Conservation (phyloP, 2,329 filamentous ascomycete genomes). For the Aspergillus versicolor region DNA sequence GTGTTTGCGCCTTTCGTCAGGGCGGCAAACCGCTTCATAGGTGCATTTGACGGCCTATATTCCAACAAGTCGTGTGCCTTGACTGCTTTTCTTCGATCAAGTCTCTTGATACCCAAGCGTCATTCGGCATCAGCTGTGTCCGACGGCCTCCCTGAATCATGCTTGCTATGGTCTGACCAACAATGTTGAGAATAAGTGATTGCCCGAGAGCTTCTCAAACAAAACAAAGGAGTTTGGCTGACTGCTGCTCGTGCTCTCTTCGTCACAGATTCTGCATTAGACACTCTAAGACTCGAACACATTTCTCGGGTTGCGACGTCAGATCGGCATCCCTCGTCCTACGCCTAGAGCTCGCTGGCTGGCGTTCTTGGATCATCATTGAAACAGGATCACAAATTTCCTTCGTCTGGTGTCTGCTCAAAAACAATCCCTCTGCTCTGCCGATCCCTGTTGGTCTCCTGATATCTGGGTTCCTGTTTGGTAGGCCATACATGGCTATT, state of each 20-base stretch:
- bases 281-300: neutral
- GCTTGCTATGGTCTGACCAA: neutral
- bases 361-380: neutral
- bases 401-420: neutral
- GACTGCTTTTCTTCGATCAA: neutral
- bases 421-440: neutral
- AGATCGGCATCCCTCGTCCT: neutral
- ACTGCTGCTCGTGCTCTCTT: neutral
- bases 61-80: neutral
- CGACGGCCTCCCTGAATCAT: neutral
- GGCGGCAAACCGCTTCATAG: slow-evolving; percentile 3
- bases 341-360: neutral
- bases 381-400: neutral
- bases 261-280: neutral
- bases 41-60: slow-evolving; percentile 1
- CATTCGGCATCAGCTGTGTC: slow-evolving; percentile 1
- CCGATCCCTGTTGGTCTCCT: neutral
- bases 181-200: neutral
- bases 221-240: neutral
- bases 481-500: neutral
- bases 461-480: neutral
- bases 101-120: neutral
- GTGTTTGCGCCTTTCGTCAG: slow-evolving; percentile 3
- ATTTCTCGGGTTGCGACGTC: neutral
- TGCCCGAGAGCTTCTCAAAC: neutral